Base-by-base conservation (phyloP, 306 rosid species). In the Elaeagnus macrophylla region DNA sequence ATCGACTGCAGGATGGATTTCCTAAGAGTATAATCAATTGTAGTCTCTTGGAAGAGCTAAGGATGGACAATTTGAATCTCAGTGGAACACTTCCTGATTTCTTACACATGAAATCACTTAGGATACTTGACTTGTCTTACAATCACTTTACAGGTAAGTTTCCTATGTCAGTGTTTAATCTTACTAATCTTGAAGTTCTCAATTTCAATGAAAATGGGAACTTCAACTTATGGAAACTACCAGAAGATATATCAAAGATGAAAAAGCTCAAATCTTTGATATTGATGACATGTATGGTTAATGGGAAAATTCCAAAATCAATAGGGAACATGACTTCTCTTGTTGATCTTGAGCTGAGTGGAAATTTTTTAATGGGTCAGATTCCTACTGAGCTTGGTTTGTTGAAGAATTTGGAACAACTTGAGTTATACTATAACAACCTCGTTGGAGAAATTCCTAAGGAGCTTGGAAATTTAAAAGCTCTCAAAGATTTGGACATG, bases 371-470 rank as follows among this genome's bases (percentile, higher is more conserved):
- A 39, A 20, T 51, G 8, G 94, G 99, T 2, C 68, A 66, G 65
- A 79, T 93, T 59, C 99, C 99, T 0, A 10, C 14, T 5, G 86
- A 87, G 72, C 74, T 93, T 37, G 95, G 95, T 7, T 52, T 52
- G 45, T 57, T 87, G 53, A 84, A 72, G 67, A 93, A 82, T 46
- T 52, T 93, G 65, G 70, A 59, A 37, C 66, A 52, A 32, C 81
- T 93, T 46, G 96, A 87, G 78, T 95, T 93, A 47, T 93, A 93
- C 81, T 93, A 93, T 56, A 91, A 91, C 67, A 65, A 35, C 4
- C 79, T 93, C 0, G 59, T 57, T 15, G 99, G 96, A 2, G 70
- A 60, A 37, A 80, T 93, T 10, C 99, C 99, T 0, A 81, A 69
- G 60, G 95, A 80, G 71, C 60, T 93, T 0, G 99, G 96, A 38